Evolutionary conservation across 1,284 basidiomycete species (phyloP).

Genomic region (Termitomyces sp.): DNA sequence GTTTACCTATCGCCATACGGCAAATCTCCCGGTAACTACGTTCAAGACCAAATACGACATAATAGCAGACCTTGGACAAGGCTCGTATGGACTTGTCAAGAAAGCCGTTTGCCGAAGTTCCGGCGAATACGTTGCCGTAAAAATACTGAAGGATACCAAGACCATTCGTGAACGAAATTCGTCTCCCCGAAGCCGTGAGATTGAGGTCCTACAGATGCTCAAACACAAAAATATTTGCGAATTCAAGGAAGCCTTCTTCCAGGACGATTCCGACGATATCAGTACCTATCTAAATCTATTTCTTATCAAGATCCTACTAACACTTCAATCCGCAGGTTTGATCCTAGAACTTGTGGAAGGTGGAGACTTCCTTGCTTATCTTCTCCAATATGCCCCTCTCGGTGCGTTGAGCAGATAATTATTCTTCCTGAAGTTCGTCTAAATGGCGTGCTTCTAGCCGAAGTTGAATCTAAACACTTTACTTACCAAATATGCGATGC

Average conservation of each 20-base stretch:
- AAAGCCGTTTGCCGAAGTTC: constrained; percentile 56
- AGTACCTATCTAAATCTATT: constrained; percentile 34
- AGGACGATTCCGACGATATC: constrained; percentile 57
- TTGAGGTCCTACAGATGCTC: constrained; percentile 72
- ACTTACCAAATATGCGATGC: constrained; percentile 74
- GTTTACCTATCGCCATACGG: constrained; percentile 45
- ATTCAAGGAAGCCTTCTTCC: constrained; percentile 71
- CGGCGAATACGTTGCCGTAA: constrained; percentile 68
- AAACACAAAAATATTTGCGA: constrained; percentile 80
- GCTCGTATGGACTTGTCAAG: constrained; percentile 77
- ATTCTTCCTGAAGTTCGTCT: neutral
- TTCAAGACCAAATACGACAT: constrained; percentile 63
- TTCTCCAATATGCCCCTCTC: constrained; percentile 52
- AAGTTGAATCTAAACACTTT: constrained; percentile 53
- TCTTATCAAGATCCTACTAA: neutral
- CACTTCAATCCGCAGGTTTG: constrained; percentile 41
- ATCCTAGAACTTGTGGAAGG: constrained; percentile 80
- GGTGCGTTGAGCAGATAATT: constrained; percentile 36
- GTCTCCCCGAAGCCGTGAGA: constrained; percentile 55
- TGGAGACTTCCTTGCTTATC: constrained; percentile 81
- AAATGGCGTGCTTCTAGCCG: constrained; percentile 35
- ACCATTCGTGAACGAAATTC: constrained; percentile 22
- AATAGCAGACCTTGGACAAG: constrained; percentile 64
- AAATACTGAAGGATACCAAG: constrained; percentile 60
- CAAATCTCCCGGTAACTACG: constrained; percentile 40